Evolutionary conservation across 1,284 basidiomycete genomes (phyloP).

Genomic region (Leccinum subrobustum): DNA sequence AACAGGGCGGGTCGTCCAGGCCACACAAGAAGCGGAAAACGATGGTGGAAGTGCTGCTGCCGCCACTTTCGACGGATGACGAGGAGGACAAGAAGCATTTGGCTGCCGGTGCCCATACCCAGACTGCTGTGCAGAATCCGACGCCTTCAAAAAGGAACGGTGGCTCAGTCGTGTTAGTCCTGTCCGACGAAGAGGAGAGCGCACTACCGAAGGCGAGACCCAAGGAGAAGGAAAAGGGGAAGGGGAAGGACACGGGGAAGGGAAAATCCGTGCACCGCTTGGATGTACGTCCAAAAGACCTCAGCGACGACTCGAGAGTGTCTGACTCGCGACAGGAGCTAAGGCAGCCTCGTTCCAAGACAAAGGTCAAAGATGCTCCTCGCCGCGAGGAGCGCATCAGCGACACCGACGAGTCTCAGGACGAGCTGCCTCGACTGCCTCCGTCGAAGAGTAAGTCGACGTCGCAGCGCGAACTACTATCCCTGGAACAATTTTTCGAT

Average conservation of each 20-base stretch:
- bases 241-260: not conserved
- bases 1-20: constrained; percentile 2
- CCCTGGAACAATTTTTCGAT: not conserved
- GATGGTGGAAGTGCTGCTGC: constrained; percentile 8
- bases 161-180: not conserved
- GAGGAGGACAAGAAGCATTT: constrained; percentile 1
- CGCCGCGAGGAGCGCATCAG: not conserved
- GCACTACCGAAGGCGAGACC: constrained; percentile 2
- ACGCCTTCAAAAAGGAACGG: not conserved
- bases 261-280: not conserved
- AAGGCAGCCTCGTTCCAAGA: not conserved
- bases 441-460: constrained; percentile 1
- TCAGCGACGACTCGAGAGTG: not conserved
- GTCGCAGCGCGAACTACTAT: not conserved
- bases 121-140: not conserved
- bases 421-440: constrained; percentile 2
- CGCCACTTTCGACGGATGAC: constrained; percentile 16
- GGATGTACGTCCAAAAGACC: not conserved
- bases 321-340: not conserved
- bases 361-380: not conserved
- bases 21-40: constrained; percentile 25
- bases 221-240: not conserved
- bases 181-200: constrained; percentile 4
- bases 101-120: not conserved
- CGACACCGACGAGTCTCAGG: not conserved